These are phyloP conservation scores for Amyloporia xantha DNA, from an alignment of 768 basidiomycete species.

Conservation along the genomic window DNA sequence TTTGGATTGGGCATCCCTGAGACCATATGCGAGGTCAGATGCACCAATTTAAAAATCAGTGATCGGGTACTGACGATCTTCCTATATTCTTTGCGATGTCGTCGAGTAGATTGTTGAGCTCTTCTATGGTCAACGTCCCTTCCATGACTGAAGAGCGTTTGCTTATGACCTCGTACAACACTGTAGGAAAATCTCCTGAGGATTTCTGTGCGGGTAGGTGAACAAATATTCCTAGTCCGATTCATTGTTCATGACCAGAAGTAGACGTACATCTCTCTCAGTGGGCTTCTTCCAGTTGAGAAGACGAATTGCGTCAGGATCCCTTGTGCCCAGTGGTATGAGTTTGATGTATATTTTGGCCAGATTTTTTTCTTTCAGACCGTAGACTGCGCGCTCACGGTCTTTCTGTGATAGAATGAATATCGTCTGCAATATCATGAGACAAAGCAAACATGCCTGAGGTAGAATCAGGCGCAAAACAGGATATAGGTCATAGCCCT, in stretches of 20 bases:
- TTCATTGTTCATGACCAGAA: neutral
- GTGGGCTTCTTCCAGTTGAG: slow-evolving; percentile 88
- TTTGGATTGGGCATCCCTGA: slow-evolving; percentile 68
- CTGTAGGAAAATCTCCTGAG: slow-evolving; percentile 84
- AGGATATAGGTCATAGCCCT: slow-evolving; percentile 86
- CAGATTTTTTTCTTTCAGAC: slow-evolving; percentile 90
- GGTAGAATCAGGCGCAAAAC: slow-evolving; percentile 85
- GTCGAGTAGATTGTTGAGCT: slow-evolving; percentile 77
- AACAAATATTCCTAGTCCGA: neutral
- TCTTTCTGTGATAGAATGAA: slow-evolving; percentile 76
- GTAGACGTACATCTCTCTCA: slow-evolving; percentile 49
- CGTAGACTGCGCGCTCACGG: slow-evolving; percentile 85
- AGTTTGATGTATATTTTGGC: slow-evolving; percentile 90
- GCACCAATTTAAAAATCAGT: neutral
- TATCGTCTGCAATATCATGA: slow-evolving; percentile 3
- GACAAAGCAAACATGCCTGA: too few species aligned
- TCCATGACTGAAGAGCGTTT: slow-evolving; percentile 77
- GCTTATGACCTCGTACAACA: slow-evolving; percentile 80
- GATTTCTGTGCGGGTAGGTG: slow-evolving; percentile 46
- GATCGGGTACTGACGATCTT: slow-evolving; percentile 50
- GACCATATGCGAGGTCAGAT: slow-evolving; percentile 20
- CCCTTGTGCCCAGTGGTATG: slow-evolving; percentile 74
- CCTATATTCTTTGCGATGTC: slow-evolving; percentile 66
- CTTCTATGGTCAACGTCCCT: slow-evolving; percentile 71
- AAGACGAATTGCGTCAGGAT: slow-evolving; percentile 75